Conservation (phyloP, 1,284 basidiomycete genomes). For the Ustilago sp. region DNA sequence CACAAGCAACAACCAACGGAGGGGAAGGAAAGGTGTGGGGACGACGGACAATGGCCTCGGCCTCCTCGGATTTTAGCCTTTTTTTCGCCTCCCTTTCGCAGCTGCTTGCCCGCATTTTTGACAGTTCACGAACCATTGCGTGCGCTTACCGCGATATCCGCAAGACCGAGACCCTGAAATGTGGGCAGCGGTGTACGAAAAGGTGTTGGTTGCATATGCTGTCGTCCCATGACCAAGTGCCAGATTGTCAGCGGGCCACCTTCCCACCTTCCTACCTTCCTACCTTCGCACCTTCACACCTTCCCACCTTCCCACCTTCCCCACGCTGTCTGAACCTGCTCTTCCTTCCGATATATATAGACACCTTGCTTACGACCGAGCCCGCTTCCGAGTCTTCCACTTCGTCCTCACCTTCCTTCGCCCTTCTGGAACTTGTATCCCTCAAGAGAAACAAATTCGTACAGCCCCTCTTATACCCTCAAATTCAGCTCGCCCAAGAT, state of each 20-base stretch:
- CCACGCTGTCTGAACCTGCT: neutral
- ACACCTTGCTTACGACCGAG: neutral
- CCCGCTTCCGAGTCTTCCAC: neutral
- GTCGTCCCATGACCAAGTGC: constrained; percentile 6
- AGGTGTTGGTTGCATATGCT: neutral
- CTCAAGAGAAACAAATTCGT: neutral
- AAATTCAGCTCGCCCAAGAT: neutral
- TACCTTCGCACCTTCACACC: neutral
- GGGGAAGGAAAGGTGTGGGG: neutral
- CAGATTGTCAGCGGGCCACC: neutral
- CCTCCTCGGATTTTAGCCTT: constrained; percentile 40
- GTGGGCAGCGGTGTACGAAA: neutral
- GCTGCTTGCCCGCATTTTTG: constrained; percentile 25
- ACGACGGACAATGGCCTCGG: constrained; percentile 35
- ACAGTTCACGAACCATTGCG: neutral
- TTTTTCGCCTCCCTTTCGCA: neutral
- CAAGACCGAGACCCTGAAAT: neutral
- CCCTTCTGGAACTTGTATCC: neutral
- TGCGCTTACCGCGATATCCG: neutral
- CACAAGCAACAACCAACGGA: constrained; percentile 1
- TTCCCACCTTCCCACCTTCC: neutral
- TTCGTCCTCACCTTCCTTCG: neutral
- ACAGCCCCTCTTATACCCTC: neutral
- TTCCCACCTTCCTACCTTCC: neutral
- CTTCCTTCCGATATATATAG: neutral